phyloP scores from a whole-genome alignment of 441 rosid genomes.

The Pelargonium myrrhifolium region DNA sequence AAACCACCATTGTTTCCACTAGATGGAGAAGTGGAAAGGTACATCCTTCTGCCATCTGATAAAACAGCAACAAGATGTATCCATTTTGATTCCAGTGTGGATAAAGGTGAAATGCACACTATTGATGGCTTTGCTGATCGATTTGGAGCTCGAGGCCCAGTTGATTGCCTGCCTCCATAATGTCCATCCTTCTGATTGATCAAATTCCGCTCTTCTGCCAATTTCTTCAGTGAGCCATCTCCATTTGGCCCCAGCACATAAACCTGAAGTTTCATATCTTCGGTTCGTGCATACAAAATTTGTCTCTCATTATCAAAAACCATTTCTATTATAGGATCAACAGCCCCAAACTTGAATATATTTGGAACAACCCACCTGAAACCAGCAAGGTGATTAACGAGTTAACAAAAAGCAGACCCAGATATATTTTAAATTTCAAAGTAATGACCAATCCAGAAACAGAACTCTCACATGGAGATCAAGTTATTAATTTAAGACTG shows the following conservation, averaged over 20 bases:
- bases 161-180: slow-evolving; percentile 63
- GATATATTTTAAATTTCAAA: slow-evolving; percentile 1
- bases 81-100: slow-evolving; percentile 81
- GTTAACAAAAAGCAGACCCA: slow-evolving; percentile 2
- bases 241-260: slow-evolving; percentile 65
- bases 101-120: slow-evolving; percentile 74
- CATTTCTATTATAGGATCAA: slow-evolving; percentile 86
- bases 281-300: slow-evolving; percentile 79
- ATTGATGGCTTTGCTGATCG: slow-evolving; percentile 74
- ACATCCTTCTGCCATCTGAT: slow-evolving; percentile 97
- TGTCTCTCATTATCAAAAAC: slow-evolving; percentile 88
- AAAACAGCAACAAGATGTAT: slow-evolving; percentile 83
- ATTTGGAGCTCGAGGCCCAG: slow-evolving; percentile 42
- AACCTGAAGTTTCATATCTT: slow-evolving; percentile 92
- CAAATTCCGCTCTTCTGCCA: slow-evolving; percentile 84
- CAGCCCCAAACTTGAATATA: slow-evolving; percentile 88
- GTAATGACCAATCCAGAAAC: slow-evolving; percentile 13
- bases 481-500: not conserved
- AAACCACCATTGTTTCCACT: slow-evolving; percentile 57
- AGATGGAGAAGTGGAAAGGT: slow-evolving; percentile 71
- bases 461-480: not conserved
- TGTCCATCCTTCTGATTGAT: slow-evolving; percentile 69
- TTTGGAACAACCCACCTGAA: slow-evolving; percentile 94
- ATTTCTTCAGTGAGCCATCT: slow-evolving; percentile 79
- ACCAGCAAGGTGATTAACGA: slow-evolving; percentile 16